Conservation (phyloP, 306 rosid species). For the Prunus fruticosa region DNA sequence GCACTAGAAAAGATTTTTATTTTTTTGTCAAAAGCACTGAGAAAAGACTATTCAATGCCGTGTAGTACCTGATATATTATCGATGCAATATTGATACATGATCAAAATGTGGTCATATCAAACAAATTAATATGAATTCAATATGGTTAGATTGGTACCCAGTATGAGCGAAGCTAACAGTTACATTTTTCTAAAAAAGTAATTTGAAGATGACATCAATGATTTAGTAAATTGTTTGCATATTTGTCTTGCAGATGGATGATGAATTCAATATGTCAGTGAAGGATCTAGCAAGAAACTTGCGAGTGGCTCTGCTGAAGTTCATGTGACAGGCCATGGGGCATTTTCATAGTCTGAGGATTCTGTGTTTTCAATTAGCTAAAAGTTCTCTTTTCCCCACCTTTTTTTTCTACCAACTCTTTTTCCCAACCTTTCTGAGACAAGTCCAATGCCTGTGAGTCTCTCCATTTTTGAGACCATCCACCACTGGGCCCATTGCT, state of each 20-base stretch:
- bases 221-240: background rate
- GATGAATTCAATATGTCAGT: conserved; percentile 37
- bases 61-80: too few species aligned
- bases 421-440: background rate
- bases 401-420: background rate
- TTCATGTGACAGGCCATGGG: conserved; percentile 19
- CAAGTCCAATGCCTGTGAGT: background rate
- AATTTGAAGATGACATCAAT: too few species aligned
- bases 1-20: background rate
- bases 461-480: conserved; percentile 10
- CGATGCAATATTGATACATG: too few species aligned
- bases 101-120: too few species aligned
- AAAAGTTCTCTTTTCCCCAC: background rate
- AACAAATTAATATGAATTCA: too few species aligned
- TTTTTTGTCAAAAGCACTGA: too few species aligned
- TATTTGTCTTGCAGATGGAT: conserved; percentile 47
- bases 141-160: too few species aligned
- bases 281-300: conserved; percentile 40
- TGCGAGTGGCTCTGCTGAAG: conserved; percentile 40
- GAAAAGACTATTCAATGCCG: too few species aligned
- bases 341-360: background rate
- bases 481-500: background rate
- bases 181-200: too few species aligned
- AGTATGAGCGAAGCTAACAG: too few species aligned
- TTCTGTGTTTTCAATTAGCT: background rate